phyloP scores from a whole-genome alignment of 164 flowering plant genomes.

The Buxus sempervirens region DNA sequence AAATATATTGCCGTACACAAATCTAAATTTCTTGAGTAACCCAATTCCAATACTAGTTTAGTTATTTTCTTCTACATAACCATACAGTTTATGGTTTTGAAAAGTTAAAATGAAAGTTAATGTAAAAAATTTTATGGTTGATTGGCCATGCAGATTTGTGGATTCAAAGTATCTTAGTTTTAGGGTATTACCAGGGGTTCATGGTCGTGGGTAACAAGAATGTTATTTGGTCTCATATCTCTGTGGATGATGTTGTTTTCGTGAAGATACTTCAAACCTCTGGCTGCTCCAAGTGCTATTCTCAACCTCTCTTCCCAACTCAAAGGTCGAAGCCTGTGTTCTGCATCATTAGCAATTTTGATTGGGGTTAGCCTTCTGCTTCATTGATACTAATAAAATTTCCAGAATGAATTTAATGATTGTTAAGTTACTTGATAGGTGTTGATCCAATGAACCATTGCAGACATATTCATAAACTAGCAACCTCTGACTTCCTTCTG shows the following conservation, averaged over 20 bases:
- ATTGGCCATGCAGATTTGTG: background rate
- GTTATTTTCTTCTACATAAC: too few relatives aligned
- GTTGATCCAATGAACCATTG: slow-evolving; percentile 57
- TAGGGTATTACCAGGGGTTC: slow-evolving; percentile 47
- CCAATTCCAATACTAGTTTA: too few relatives aligned
- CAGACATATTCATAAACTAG: slow-evolving; percentile 62
- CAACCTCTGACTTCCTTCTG: slow-evolving; percentile 47
- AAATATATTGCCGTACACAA: too few relatives aligned
- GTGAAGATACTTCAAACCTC: slow-evolving; percentile 57
- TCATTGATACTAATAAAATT: background rate
- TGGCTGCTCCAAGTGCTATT: slow-evolving; percentile 61
- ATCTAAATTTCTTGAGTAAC: too few relatives aligned
- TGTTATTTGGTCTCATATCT: slow-evolving; percentile 70
- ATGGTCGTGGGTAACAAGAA: slow-evolving; percentile 63
- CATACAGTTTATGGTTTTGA: too few relatives aligned
- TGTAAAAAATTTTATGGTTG: background rate
- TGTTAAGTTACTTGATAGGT: slow-evolving; percentile 37
- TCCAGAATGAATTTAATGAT: too few relatives aligned
- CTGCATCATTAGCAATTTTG: slow-evolving; percentile 29
- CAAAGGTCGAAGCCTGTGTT: slow-evolving; percentile 27
- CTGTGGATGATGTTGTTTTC: slow-evolving; percentile 59
- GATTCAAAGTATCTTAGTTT: background rate
- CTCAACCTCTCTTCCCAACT: slow-evolving; percentile 58
- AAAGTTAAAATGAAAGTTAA: background rate
- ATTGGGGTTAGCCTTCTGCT: slow-evolving; percentile 2